Conservation (phyloP, 805 yeast genomes). For the Wickerhamiella occidentalis region DNA sequence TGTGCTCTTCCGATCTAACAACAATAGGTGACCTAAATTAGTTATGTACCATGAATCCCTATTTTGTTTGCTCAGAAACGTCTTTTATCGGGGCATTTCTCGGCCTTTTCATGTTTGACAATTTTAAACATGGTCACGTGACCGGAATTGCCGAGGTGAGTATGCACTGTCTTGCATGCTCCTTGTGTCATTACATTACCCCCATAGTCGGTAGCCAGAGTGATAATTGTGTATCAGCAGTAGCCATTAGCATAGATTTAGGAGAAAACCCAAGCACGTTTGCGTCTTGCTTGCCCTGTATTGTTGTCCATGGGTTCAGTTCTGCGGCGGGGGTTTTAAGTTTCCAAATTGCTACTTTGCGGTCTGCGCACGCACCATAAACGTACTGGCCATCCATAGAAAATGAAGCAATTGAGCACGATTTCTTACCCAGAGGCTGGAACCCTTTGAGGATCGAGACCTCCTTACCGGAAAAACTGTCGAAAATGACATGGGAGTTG, state of each 20-base stretch:
- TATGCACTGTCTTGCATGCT: too few species aligned
- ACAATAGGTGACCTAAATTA: too few species aligned
- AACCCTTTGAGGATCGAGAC: slow-evolving; percentile 39
- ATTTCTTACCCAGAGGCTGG: slow-evolving; percentile 29
- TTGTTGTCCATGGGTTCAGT: slow-evolving; percentile 20
- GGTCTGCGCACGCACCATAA: slow-evolving; percentile 48
- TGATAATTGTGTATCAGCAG: slow-evolving; percentile 45
- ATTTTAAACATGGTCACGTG: too few species aligned
- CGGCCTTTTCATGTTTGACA: too few species aligned
- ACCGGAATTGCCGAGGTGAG: too few species aligned
- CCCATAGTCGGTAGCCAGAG: slow-evolving; percentile 30
- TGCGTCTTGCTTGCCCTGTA: slow-evolving; percentile 18
- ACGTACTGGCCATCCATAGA: slow-evolving; percentile 58
- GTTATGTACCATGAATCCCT: too few species aligned
- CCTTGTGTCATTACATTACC: too few species aligned
- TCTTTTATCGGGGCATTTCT: too few species aligned
- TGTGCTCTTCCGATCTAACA: too few species aligned
- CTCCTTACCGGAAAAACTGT: slow-evolving; percentile 53
- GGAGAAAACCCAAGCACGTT: slow-evolving; percentile 40
- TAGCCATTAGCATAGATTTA: slow-evolving; percentile 44
- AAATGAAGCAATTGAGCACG: slow-evolving; percentile 43
- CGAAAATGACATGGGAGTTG: slow-evolving; percentile 43
- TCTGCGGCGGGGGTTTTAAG: slow-evolving; percentile 16
- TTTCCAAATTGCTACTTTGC: slow-evolving; percentile 44
- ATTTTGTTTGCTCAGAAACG: too few species aligned